phyloP scores from a whole-genome alignment of 345 rosid species.

The Eucalyptus sideroxylon region DNA sequence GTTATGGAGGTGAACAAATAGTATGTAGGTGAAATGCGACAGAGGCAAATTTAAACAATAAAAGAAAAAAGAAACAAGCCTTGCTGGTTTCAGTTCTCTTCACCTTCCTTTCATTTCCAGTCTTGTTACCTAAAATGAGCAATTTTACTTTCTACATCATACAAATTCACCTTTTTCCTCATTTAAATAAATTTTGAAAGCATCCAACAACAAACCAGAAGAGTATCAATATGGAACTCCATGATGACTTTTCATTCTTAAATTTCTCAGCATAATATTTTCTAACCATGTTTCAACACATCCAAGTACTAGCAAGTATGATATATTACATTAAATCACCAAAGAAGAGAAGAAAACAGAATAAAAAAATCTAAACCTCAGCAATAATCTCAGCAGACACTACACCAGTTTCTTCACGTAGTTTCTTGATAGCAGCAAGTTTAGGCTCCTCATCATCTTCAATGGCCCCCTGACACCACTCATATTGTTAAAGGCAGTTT shows the following conservation, averaged over 20 bases:
- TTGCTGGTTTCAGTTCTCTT: background rate
- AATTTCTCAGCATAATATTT: background rate
- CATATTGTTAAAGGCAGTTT: background rate
- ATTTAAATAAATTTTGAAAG: background rate
- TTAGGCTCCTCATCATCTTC: slow-evolving; percentile 97
- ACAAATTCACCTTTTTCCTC: background rate
- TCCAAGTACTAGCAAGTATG: background rate
- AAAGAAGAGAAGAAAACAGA: background rate
- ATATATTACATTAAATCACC: background rate
- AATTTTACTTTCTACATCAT: background rate
- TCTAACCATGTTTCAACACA: background rate
- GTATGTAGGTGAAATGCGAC: background rate
- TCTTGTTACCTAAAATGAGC: background rate
- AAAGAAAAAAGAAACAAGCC: background rate
- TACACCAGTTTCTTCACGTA: slow-evolving; percentile 89
- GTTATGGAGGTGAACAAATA: background rate
- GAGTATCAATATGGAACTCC: background rate
- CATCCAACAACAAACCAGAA: background rate
- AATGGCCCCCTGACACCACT: slow-evolving; percentile 58
- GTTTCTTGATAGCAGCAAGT: slow-evolving; percentile 74
- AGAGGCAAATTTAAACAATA: background rate
- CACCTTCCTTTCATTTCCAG: background rate
- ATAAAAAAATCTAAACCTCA: slow-evolving; percentile 35
- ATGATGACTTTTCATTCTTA: background rate
- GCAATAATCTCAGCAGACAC: slow-evolving; percentile 71